Evolutionary conservation across 2,329 filamentous ascomycete genomes (phyloP), one percentile per base, ranked within the genome.

Genomic region (Fonsecaea pugnacius): DNA sequence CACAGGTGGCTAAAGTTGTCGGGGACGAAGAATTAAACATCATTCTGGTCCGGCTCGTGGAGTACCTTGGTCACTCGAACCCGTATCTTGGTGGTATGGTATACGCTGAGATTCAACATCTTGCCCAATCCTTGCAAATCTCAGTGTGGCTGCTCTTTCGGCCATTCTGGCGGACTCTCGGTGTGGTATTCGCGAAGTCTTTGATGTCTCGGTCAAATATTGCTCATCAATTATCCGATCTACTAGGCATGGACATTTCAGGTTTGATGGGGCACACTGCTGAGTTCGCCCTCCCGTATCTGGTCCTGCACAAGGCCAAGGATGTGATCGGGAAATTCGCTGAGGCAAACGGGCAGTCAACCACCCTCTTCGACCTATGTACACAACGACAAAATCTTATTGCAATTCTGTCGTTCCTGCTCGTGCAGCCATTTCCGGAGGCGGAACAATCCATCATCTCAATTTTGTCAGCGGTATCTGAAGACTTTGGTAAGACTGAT

Each of bases 121-220:
- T 98, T 55, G 90, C 92, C 1, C 84, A 89, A 58, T 80, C 83
- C 54, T 84, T 87, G 46, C 81, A 83, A 2, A 81, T 86, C 40
- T 89, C 86, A 1, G 84, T 89, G 1, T 83, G 84, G 32, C 86
- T 87, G 16, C 80, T 99, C 0, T 89, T 98, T 62, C 87, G 89
- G 61, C 92, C 94, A 0, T 98, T 92, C 75, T 98, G 94, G 93
- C 87, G 87, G 69, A 94, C 86, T 33, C 82, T 99, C 51, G 93
- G 92, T 0, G 89, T 94, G 64, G 85, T 89, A 56, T 88, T 91
- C 1, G 89, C 95, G 32, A 94, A 92, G 74, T 91, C 96, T 71
- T 84, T 98, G 66, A 83, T 89, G 24, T 83, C 85, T 54, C 86
- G 89, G 53, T 94, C 95, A n/a, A 91, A 95, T 71, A 90, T 93